These are phyloP conservation scores for Escallonia herrerae DNA, from an alignment of 129 eudicot genomes.

Conservation along the genomic window DNA sequence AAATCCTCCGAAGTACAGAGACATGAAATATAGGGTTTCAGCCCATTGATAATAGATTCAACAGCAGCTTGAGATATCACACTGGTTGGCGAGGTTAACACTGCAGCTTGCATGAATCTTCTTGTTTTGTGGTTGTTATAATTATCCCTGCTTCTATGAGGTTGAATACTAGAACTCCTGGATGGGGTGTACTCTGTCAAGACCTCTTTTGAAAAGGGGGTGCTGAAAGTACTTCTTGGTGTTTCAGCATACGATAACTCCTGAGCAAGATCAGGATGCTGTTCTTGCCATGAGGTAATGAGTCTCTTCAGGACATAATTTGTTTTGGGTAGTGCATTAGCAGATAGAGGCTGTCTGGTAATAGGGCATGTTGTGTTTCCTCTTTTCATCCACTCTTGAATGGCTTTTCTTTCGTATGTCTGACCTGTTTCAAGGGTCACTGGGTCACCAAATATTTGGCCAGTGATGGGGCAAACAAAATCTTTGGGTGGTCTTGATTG, in stretches of 20 bases:
- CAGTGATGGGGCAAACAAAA: slow-evolving; percentile 80
- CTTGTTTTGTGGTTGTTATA: slow-evolving; percentile 24
- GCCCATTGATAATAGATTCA: slow-evolving; percentile 52
- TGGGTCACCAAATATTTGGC: slow-evolving; percentile 65
- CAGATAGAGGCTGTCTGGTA: slow-evolving; percentile 62
- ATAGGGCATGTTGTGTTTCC: slow-evolving; percentile 81
- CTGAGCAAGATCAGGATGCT: slow-evolving; percentile 56
- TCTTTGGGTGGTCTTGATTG: slow-evolving; percentile 78
- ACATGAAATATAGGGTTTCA: slow-evolving; percentile 53
- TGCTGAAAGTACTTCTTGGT: slow-evolving; percentile 38
- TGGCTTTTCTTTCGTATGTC: slow-evolving; percentile 80
- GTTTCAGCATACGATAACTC: slow-evolving; percentile 55
- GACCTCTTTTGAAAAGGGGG: slow-evolving; percentile 27
- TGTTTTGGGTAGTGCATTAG: slow-evolving; percentile 60
- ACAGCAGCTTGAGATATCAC: slow-evolving; percentile 72
- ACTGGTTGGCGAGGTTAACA: slow-evolving; percentile 58
- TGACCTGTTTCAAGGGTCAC: slow-evolving; percentile 87
- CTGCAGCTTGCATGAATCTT: slow-evolving; percentile 40
- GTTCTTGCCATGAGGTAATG: slow-evolving; percentile 73
- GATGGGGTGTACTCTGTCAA: slow-evolving; percentile 23
- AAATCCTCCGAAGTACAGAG: slow-evolving; percentile 64
- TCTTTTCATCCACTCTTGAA: slow-evolving; percentile 78
- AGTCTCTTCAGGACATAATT: slow-evolving; percentile 72
- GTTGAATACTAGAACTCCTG: slow-evolving; percentile 22
- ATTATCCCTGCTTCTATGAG: slow-evolving; percentile 12